These are phyloP conservation scores for Calonectria leucothoes DNA, from an alignment of 2,329 filamentous ascomycete species.

Conservation along the genomic window DNA sequence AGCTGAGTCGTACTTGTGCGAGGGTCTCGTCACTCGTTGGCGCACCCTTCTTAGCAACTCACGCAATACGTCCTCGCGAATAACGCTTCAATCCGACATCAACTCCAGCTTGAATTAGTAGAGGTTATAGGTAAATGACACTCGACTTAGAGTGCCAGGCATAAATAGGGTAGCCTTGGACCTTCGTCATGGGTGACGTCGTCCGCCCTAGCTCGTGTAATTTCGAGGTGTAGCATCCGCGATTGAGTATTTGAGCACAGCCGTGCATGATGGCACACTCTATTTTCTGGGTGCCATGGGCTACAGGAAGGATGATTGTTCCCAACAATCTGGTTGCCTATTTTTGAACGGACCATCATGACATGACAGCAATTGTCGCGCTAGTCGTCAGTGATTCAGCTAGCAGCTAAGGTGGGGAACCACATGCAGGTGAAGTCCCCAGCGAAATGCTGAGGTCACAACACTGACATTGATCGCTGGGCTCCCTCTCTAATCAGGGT, in stretches of 20 bases:
- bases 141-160: neutral
- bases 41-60: neutral
- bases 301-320: neutral
- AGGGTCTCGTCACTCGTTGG: neutral
- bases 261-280: neutral
- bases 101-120: neutral
- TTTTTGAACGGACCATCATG: neutral
- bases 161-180: neutral
- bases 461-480: neutral
- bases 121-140: neutral
- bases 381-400: neutral
- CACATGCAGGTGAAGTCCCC: neutral
- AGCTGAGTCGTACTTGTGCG: neutral
- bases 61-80: neutral
- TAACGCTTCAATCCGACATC: neutral
- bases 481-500: neutral
- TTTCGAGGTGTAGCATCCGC: neutral
- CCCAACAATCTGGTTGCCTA: neutral
- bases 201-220: neutral
- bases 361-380: neutral
- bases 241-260: neutral
- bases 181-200: neutral
- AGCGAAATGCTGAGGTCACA: neutral
- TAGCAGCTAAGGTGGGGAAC: neutral
- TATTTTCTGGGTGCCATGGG: neutral